Percentiles rank a stretch among this genome's conserved stretches.
These are phyloP conservation scores for Boletales sp. DNA, from an alignment of 768 basidiomycete species.

Conservation along the genomic window DNA sequence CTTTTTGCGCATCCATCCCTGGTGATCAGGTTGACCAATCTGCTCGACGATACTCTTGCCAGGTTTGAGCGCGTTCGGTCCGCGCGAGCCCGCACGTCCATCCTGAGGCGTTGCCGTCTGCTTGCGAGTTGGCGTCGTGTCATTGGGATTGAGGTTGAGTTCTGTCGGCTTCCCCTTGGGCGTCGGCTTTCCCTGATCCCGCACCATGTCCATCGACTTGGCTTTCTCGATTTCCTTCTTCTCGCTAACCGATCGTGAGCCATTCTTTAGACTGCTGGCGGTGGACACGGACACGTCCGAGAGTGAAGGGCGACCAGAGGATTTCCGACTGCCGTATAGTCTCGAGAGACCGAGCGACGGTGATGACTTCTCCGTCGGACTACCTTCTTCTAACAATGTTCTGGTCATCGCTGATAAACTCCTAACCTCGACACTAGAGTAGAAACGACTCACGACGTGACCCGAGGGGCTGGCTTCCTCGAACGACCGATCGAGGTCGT, in stretches of 20 bases:
- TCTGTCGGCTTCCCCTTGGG: constrained; percentile 16
- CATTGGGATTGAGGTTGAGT: constrained; percentile 35
- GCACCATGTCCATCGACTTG: constrained; percentile 19
- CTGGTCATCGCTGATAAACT: constrained; percentile 15
- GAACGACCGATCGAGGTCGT: constrained; percentile 57
- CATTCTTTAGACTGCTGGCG: constrained; percentile 23
- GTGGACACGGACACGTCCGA: constrained; percentile 30
- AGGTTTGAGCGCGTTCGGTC: constrained; percentile 43
- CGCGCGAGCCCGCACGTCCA: constrained; percentile 15
- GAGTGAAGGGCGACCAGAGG: constrained; percentile 40
- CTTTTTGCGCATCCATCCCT: constrained; percentile 95
- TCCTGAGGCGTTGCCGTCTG: constrained; percentile 39
- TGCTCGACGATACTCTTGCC: constrained; percentile 81
- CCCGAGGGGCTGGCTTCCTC: constrained; percentile 80
- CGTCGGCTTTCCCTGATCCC: constrained; percentile 19
- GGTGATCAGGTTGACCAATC: constrained; percentile 86
- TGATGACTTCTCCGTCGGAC: constrained; percentile 41
- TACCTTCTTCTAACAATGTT: constrained; percentile 32
- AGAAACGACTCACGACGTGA: constrained; percentile 49
- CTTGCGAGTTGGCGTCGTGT: constrained; percentile 50
- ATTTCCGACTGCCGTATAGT: constrained; percentile 43
- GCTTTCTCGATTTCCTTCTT: constrained; percentile 19
- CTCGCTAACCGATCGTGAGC: constrained; percentile 18
- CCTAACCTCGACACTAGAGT: background rate
- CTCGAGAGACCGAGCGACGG: constrained; percentile 46